Base-by-base conservation (phyloP, 2,329 filamentous ascomycete genomes). In the Ophiostoma novo-ulmi region DNA sequence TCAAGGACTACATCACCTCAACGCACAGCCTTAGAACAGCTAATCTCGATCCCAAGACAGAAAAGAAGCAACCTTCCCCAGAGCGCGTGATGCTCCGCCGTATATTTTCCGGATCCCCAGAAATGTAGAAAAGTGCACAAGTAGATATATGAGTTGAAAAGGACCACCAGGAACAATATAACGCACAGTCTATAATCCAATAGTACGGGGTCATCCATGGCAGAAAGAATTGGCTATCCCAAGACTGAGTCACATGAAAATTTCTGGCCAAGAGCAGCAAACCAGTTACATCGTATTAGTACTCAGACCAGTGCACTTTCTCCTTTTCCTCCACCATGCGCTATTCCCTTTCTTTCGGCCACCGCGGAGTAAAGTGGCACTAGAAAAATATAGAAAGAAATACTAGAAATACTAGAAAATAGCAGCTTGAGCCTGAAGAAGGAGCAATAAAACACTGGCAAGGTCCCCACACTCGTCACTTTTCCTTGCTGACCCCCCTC, bases 221-320 rank as follows among this genome's bases (percentile, higher is more conserved):
- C 11, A 3, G 38, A 39, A 39, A 13, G 38, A 39, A 39, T 39
- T 10, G 38, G 38, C 38, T 13, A 48, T 48, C 17, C 31, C 3
- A 31, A 31, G 14, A 20, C 20, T 26, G 26, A 35, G 58, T 63
- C 58, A 63, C 58, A 63, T 63, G 58, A 26, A 63, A 63, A 63
- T 63, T 63, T 63, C 22, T 35, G 58, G 58, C 22, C 58, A 35
- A 44, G 64, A 11, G 10, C 64, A 58, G 58, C 22, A 58, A 58
- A 58, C 13, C 65, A 67, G 26, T 71, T 68, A 66, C 70, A 71
- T 69, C 67, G 67, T 69, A 71, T 26, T 39, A 63, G 38, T 13
- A 68, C 31, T 31, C 66, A 11, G 31, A 20, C 38, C 38, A 39
- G 48, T 35, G 52, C 41, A 68, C 20, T 38, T 39, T 65, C 8